Evolutionary conservation across 2,329 filamentous ascomycete genomes (phyloP).

Genomic region (Hypoxylon sp.): DNA sequence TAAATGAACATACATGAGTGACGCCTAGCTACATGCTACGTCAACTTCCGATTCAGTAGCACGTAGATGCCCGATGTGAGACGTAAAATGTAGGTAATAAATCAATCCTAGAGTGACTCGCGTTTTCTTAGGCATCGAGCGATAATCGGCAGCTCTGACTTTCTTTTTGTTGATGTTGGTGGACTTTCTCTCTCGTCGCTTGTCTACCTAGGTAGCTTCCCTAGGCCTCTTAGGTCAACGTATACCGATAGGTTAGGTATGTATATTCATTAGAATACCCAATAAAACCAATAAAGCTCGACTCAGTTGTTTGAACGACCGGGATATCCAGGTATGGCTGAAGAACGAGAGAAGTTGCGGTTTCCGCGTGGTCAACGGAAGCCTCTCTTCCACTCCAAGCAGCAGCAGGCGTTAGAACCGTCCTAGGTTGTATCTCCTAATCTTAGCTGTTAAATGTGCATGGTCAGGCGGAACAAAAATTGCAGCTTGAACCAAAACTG

Average conservation of each 20-base stretch:
- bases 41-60: conserved; percentile 20
- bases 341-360: conserved; percentile 17
- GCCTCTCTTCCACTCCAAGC: conserved; percentile 15
- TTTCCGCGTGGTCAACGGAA: conserved; percentile 13
- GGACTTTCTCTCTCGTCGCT: conserved; percentile 17
- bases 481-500: conserved; percentile 27
- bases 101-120: conserved; percentile 4
- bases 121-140: conserved; percentile 6
- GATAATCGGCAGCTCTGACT: conserved; percentile 21
- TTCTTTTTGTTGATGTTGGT: conserved; percentile 26
- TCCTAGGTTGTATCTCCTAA: conserved; percentile 27
- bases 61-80: conserved; percentile 31
- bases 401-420: conserved; percentile 25
- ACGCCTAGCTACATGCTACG: conserved; percentile 26
- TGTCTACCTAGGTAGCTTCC: not conserved
- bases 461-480: conserved; percentile 28
- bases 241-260: no score
- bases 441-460: conserved; percentile 26
- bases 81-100: conserved; percentile 15
- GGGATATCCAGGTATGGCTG: conserved; percentile 18
- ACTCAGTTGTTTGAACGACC: conserved; percentile 5
- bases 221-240: conserved; percentile 12
- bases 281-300: conserved; percentile 33
- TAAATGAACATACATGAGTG: conserved; percentile 7
- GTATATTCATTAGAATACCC: conserved; percentile 22